Conservation (phyloP, 495 filamentous ascomycete species). For the Daldinia concentrica region DNA sequence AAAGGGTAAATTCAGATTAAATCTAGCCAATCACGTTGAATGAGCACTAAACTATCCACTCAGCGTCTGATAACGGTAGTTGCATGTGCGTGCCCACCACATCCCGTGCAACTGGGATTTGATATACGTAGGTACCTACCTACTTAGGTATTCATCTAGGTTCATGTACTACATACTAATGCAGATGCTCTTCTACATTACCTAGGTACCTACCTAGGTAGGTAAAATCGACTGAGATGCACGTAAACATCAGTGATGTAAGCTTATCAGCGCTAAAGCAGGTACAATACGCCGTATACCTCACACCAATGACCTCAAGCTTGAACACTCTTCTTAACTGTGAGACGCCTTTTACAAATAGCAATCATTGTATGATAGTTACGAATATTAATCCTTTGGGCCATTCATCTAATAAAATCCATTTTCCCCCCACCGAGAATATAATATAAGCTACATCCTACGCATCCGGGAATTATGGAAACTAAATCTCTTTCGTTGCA, state of each 20-base stretch:
- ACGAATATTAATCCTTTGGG: neutral
- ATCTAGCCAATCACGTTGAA: constrained; percentile 23
- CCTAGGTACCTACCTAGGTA: no score
- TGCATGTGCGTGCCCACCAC: constrained; percentile 7
- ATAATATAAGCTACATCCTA: neutral
- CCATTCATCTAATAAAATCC: neutral
- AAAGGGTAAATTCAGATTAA: constrained; percentile 35
- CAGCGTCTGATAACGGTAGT: constrained; percentile 28
- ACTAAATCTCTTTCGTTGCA: constrained; percentile 5
- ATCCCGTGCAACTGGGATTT: constrained; percentile 12
- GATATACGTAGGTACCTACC: no score
- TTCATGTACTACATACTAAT: neutral
- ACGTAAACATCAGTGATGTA: neutral
- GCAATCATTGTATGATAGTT: neutral
- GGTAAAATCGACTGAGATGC: no score
- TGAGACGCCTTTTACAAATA: neutral
- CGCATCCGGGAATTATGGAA: neutral
- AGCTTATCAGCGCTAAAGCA: neutral
- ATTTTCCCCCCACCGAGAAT: neutral
- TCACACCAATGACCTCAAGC: neutral
- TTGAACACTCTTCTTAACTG: neutral
- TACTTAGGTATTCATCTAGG: no score
- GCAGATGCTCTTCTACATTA: no score
- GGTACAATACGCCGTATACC: neutral
- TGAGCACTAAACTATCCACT: constrained; percentile 3